phyloP scores from a whole-genome alignment of 768 basidiomycete species.

The Neoboletus magnificus region DNA sequence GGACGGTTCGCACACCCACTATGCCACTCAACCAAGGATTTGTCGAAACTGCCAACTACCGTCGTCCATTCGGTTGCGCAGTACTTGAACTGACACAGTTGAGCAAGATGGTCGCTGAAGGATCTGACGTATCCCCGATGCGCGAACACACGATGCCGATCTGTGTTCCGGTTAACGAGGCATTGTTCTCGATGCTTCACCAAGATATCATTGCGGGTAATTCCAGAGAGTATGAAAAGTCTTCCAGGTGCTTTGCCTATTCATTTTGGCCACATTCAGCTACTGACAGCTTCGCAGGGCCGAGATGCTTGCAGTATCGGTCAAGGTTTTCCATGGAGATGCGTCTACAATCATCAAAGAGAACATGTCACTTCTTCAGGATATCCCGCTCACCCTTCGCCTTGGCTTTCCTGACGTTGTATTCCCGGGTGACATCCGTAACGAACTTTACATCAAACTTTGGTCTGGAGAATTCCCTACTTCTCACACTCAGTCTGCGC shows the following conservation, averaged over 20 bases:
- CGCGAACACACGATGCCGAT: conserved; percentile 88
- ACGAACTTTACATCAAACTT: conserved; percentile 94
- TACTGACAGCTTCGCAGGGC: conserved; percentile 48
- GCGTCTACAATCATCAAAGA: conserved; percentile 70
- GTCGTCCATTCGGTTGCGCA: conserved; percentile 95
- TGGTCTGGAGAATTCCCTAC: conserved; percentile 88
- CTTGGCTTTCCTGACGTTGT: conserved; percentile 97
- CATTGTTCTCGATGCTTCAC: conserved; percentile 88
- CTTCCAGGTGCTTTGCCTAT: conserved; percentile 56
- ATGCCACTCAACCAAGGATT: conserved; percentile 27
- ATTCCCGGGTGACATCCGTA: conserved; percentile 87
- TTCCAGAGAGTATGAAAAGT: conserved; percentile 77
- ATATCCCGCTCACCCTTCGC: conserved; percentile 76
- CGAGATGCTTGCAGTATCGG: conserved; percentile 78
- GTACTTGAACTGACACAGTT: conserved; percentile 82
- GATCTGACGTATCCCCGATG: conserved; percentile 57
- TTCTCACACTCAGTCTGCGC: conserved; percentile 50
- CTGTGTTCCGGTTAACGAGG: conserved; percentile 77
- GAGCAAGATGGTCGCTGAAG: conserved; percentile 61
- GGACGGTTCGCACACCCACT: conserved; percentile 10
- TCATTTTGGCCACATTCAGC: not conserved
- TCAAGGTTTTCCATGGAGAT: conserved; percentile 88
- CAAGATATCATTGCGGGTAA: conserved; percentile 88
- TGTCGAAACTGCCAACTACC: conserved; percentile 49
- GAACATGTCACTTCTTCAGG: conserved; percentile 79